Conservation (phyloP, 805 yeast species). For the Candida verbasci region DNA sequence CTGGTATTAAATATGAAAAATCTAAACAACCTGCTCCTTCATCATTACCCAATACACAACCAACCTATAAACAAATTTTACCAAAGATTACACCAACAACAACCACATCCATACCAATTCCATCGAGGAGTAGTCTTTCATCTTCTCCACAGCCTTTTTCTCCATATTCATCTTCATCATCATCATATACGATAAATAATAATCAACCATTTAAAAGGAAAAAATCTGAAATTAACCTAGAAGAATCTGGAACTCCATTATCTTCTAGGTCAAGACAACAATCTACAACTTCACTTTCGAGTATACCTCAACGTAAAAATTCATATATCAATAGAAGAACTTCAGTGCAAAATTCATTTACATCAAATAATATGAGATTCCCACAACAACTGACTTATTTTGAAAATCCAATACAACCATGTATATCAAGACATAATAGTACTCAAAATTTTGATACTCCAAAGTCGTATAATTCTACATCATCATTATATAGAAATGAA, state of each 20-base stretch:
- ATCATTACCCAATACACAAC: conserved; percentile 8
- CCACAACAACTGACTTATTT: conserved; percentile 15
- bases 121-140: conserved; percentile 17
- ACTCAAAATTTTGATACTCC: conserved; percentile 6
- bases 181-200: conserved; percentile 11
- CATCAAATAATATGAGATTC: conserved; percentile 20
- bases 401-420: conserved; percentile 12
- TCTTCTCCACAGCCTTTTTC: conserved; percentile 13
- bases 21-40: conserved; percentile 5
- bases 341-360: conserved; percentile 13
- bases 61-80: conserved; percentile 33
- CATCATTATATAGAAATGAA: conserved; percentile 1
- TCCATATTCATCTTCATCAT: conserved; percentile 8
- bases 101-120: conserved; percentile 25
- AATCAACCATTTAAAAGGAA: conserved; percentile 39
- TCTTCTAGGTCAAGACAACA: conserved; percentile 8
- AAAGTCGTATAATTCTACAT: conserved; percentile 7
- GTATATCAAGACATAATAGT: conserved; percentile 9
- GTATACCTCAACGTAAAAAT: conserved; percentile 10
- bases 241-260: conserved; percentile 1
- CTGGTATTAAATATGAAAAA: conserved; percentile 5
- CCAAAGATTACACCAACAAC: conserved; percentile 36
- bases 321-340: conserved; percentile 7
- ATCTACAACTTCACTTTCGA: conserved; percentile 7
- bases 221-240: conserved; percentile 29